Conservation (phyloP, 257 asterid genomes). For the Penstemon newberryi region DNA sequence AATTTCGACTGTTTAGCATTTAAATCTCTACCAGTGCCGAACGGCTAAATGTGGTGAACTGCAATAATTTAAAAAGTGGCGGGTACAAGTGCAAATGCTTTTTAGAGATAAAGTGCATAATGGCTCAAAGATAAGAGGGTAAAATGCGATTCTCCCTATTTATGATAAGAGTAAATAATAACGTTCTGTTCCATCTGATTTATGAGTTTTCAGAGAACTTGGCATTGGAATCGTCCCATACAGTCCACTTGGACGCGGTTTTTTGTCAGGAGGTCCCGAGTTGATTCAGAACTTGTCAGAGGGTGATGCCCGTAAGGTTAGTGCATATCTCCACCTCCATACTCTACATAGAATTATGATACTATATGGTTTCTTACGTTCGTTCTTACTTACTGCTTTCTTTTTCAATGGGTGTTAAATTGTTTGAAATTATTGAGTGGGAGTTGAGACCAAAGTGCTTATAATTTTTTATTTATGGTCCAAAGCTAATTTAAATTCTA, state of each 20-base stretch:
- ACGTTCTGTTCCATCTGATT: neutral
- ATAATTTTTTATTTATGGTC: neutral
- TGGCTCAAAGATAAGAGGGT: too few relatives aligned
- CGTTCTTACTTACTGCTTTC: too few relatives aligned
- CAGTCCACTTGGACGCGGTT: constrained; percentile 60
- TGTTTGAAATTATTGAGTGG: neutral
- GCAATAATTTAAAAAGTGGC: too few relatives aligned
- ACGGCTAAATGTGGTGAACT: too few relatives aligned
- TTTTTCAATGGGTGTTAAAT: neutral
- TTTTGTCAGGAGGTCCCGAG: constrained; percentile 49
- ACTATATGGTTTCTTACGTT: too few relatives aligned
- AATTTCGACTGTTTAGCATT: too few relatives aligned
- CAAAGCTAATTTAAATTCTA: neutral
- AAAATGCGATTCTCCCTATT: too few relatives aligned
- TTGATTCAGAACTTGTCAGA: constrained; percentile 34
- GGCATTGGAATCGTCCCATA: constrained; percentile 58
- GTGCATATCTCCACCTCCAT: neutral
- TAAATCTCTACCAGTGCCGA: too few relatives aligned
- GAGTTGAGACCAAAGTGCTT: neutral
- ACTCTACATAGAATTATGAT: too few relatives aligned
- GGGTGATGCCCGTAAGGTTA: constrained; percentile 43
- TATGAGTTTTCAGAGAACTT: constrained; percentile 42
- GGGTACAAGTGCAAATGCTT: too few relatives aligned
- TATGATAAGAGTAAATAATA: neutral
- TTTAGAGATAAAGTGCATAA: too few relatives aligned